Percentiles rank a stretch among this genome's conserved stretches.
Evolutionary conservation across 176 grass and related monocot genomes (phyloP).

Genomic region (Tillandsia leiboldiana): DNA sequence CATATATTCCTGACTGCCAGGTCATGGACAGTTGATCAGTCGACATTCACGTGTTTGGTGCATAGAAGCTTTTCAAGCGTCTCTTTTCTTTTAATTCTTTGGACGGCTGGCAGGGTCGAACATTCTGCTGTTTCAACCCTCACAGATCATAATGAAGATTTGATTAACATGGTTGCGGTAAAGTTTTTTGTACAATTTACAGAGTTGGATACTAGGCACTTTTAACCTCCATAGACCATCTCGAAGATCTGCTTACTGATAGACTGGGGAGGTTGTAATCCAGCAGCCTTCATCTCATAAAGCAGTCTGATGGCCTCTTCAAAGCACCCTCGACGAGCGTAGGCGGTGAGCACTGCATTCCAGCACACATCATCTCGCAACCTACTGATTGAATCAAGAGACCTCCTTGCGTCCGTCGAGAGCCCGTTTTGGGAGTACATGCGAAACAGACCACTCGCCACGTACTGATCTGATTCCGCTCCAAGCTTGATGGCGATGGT

Average conservation of each 20-base stretch:
- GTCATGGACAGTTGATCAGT: background rate
- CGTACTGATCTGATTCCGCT: conserved; percentile 38
- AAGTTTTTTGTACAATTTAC: conserved; percentile 12
- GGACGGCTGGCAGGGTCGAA: background rate
- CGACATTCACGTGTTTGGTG: background rate
- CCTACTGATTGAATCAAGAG: conserved; percentile 33
- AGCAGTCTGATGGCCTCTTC: conserved; percentile 47
- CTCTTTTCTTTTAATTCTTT: background rate
- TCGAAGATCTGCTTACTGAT: conserved; percentile 27
- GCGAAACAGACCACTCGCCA: conserved; percentile 52
- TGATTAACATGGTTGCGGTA: background rate
- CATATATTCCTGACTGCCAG: background rate
- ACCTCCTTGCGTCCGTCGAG: conserved; percentile 36
- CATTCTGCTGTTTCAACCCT: background rate
- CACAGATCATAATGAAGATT: no score
- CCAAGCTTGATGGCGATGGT: conserved; percentile 57
- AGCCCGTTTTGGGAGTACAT: conserved; percentile 60
- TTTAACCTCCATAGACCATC: conserved; percentile 6
- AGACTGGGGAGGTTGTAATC: conserved; percentile 30
- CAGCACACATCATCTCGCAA: conserved; percentile 41
- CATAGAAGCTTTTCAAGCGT: background rate
- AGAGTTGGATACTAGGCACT: conserved; percentile 1
- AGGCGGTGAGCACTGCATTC: conserved; percentile 54
- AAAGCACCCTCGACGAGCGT: conserved; percentile 34
- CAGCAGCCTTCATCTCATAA: conserved; percentile 59